Base-by-base conservation (phyloP, 805 yeast species). In the Cyberlindnera amylophila region DNA sequence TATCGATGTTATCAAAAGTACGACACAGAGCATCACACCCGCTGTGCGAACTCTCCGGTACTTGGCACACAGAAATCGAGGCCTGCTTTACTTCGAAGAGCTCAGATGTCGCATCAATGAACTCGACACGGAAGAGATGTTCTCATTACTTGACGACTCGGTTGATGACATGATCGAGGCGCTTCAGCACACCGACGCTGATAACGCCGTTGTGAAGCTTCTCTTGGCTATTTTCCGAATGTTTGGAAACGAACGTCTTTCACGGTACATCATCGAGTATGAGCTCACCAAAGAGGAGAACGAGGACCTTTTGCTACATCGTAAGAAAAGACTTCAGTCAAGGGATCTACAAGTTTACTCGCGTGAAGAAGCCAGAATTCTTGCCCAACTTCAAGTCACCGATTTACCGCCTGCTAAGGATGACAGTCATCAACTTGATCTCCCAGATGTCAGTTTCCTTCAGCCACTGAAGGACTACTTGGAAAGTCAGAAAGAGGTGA, bases 41-140 rank as follows among this genome's bases (percentile, higher is more conserved):
- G 78, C 85, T 2, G 74, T 90, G 18, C 80, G 82, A 50, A 74
- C 81, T 10, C 67, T 93, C 27, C 73, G 95, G 39, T 89, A 86
- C 55, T 67, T 93, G 51, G 82, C 84, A 1, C 79, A 80, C 57
- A 74, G 96, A 50, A 93, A 91, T 57, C 67, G 95, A 44, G 96
- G 96, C 0, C 72, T 87, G 52, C 70, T 87, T 26, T 74, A 79
- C 46, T 71, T 85, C 29, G 60, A 62, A 6, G 69, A 64, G 32
- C 47, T 67, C 4, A 39, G 38, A 9, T 24, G 57, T 45, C 41
- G 47, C 39, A 36, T 57, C 47, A 32, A 48, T 1, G 27, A 33
- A 3, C 19, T 44, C 9, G 32, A 42, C 8, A 19, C 44, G n/a
- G 47, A 34, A 21, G 34, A 44, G 19, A 24, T 43, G 29, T 18